These are phyloP conservation scores for Alternaria consortialis DNA, from an alignment of 2,329 filamentous ascomycete species.

Conservation along the genomic window DNA sequence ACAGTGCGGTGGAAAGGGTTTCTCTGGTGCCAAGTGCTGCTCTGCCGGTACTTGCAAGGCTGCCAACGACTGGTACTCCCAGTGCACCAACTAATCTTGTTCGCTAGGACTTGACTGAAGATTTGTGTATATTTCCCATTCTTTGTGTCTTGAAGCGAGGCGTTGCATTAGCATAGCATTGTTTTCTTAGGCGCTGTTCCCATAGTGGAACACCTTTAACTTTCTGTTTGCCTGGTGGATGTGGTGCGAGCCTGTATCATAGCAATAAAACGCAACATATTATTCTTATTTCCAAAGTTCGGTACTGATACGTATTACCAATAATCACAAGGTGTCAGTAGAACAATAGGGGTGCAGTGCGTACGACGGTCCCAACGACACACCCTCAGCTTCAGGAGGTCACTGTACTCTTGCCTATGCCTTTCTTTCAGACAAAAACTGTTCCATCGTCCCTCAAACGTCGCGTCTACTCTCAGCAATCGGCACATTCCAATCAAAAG, in stretches of 20 bases:
- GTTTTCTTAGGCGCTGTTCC: background rate
- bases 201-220: background rate
- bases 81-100: constrained; percentile 18
- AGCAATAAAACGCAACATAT: background rate
- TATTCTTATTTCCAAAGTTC: background rate
- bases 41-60: constrained; percentile 26
- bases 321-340: no score
- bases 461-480: background rate
- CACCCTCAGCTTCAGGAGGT: no score
- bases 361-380: no score
- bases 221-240: constrained; percentile 1
- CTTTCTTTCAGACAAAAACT: no score
- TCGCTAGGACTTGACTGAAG: background rate
- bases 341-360: no score
- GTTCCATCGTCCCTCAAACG: background rate
- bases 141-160: background rate
- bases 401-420: no score
- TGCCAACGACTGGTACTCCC: constrained; percentile 29
- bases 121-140: constrained; percentile 1
- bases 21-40: constrained; percentile 26
- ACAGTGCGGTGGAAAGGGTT: constrained; percentile 29
- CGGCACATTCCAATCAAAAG: background rate
- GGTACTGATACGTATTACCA: no score
- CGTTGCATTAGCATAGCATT: background rate
- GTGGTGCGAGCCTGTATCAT: background rate